Conservation (phyloP, 805 yeast species). For the Priceomyces medius region DNA sequence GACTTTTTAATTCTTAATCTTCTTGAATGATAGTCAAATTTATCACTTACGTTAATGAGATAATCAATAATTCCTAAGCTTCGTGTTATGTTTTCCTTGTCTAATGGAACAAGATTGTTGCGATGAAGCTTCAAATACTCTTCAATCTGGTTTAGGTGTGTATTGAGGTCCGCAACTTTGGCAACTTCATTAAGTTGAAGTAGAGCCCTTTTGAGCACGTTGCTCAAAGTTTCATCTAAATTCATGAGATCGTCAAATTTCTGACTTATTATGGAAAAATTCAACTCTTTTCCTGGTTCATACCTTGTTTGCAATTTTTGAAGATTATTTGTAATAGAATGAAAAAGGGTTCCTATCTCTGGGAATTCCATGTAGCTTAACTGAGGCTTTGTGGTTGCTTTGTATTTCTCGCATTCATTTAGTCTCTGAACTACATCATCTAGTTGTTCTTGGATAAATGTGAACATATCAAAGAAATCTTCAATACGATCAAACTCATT, state of each 20-base stretch:
- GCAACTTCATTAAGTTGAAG: slow-evolving; percentile 3
- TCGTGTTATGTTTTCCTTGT: slow-evolving; percentile 5
- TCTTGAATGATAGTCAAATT: slow-evolving; percentile 10
- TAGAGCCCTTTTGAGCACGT: slow-evolving; percentile 3
- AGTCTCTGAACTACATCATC: slow-evolving; percentile 7
- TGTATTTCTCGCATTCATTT: slow-evolving; percentile 9
- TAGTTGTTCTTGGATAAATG: slow-evolving; percentile 6
- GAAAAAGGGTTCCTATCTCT: slow-evolving; percentile 10
- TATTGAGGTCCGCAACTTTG: slow-evolving; percentile 5
- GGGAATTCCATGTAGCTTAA: slow-evolving; percentile 14
- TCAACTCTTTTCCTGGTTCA: slow-evolving; percentile 13
- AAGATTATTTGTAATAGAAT: slow-evolving; percentile 14
- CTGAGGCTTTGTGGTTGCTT: slow-evolving; percentile 8
- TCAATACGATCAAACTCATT: slow-evolving; percentile 1
- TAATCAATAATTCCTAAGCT: slow-evolving; percentile 11
- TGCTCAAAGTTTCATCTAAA: slow-evolving; percentile 9
- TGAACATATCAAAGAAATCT: slow-evolving; percentile 5
- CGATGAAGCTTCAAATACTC: slow-evolving; percentile 3
- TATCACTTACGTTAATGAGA: slow-evolving; percentile 7
- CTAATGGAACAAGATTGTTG: not conserved
- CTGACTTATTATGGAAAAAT: slow-evolving; percentile 8
- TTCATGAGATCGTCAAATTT: slow-evolving; percentile 10
- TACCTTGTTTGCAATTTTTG: slow-evolving; percentile 11
- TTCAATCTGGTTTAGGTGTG: slow-evolving; percentile 5
- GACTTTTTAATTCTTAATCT: slow-evolving; percentile 6